These are phyloP conservation scores for Salvia rosmarinus DNA, from an alignment of 257 asterid genomes.

Conservation along the genomic window DNA sequence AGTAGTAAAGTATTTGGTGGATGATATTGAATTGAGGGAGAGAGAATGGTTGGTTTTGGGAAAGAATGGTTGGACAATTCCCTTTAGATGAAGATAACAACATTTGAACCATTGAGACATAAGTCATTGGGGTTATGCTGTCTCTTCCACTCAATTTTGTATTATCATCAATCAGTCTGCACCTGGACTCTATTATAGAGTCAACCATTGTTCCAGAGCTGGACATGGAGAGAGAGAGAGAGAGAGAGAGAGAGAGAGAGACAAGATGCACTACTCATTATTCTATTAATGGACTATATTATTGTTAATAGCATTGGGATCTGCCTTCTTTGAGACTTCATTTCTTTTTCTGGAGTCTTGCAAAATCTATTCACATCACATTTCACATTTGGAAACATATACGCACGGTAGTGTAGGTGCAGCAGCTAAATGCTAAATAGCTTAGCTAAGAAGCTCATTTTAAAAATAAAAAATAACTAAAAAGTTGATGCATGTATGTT, in stretches of 20 bases:
- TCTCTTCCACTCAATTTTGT: constrained; percentile 43
- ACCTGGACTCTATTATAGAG: constrained; percentile 40
- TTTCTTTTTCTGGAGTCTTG: constrained; percentile 19
- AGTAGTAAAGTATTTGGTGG: constrained; percentile 41
- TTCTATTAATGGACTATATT: background rate
- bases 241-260: background rate
- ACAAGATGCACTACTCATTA: constrained; percentile 15
- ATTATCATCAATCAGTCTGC: constrained; percentile 13
- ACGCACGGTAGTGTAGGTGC: no score
- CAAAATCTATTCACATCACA: background rate
- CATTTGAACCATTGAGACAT: constrained; percentile 35
- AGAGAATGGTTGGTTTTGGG: no score
- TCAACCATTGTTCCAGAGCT: constrained; percentile 30
- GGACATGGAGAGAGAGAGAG: background rate
- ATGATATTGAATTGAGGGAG: constrained; percentile 34
- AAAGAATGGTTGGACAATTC: constrained; percentile 52
- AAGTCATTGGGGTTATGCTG: constrained; percentile 49
- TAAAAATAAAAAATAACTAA: no score
- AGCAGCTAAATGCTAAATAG: no score
- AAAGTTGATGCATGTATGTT: no score
- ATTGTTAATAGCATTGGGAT: constrained; percentile 13
- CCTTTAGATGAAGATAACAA: constrained; percentile 36
- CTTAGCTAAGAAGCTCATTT: background rate
- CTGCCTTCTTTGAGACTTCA: constrained; percentile 10
- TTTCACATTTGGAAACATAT: background rate